Evolutionary conservation across 345 rosid genomes (phyloP), one percentile per base, ranked within the genome.

Genomic region (Microcos paniculata): DNA sequence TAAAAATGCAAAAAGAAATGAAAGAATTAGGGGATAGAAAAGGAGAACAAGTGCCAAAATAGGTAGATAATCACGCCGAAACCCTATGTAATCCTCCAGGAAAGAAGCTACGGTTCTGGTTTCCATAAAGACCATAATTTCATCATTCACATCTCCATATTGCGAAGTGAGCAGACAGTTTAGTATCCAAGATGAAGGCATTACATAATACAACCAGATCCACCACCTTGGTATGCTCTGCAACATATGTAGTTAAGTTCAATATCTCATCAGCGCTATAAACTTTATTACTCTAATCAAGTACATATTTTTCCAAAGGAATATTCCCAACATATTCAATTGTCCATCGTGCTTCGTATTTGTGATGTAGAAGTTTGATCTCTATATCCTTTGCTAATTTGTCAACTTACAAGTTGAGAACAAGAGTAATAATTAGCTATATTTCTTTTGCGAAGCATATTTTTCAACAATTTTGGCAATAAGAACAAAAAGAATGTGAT

Each of bases 191-290:
- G 97, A 89, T 4, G 95, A 88, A 0, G 97, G 97, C 30, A 78
- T 66, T 26, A 86, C 4, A 70, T 89, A 91, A 73, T 87, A 92
- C 51, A 87, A 30, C 97, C 97, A 94, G 7, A 89, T 74, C 97
- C 98, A 92, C 94, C 95, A 92, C 40, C 80, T 84, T 6, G 98
- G 96, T n/a, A 94, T 85, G 64, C 83, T 80, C 98, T 92, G 91
- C 85, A 81, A n/a, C n/a, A n/a, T n/a, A n/a, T n/a, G n/a, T n/a
- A n/a, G n/a, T n/a, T n/a, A n/a, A 46, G 52, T 15, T 3, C 3
- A 46, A 46, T 7, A 46, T 46, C 16, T 46, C 16, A 46, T 4
- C 52, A 3, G 52, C 9, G 9, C 52, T 46, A 1, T 9, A n/a
- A n/a, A n/a, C 14, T 46, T 46, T 46, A 46, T 15, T 46, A 46